Evolutionary conservation across 1,284 basidiomycete species (phyloP).

Genomic region (Dichomitus squalens): DNA sequence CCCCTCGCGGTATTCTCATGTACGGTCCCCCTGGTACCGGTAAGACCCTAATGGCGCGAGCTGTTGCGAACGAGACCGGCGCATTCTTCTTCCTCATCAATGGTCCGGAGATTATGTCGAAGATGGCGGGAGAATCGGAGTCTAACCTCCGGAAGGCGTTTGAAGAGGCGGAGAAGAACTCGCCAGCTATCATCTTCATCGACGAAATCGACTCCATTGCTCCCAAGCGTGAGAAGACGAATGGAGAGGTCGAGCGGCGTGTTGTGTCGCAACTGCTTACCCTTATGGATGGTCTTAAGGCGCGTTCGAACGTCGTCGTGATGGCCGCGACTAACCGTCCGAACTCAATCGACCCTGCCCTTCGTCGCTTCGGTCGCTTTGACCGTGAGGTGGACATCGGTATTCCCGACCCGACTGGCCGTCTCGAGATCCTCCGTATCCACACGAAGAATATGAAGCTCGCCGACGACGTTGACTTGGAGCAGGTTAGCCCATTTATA

Average conservation of each 20-base stretch:
- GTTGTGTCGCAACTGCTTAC: slow-evolving; percentile 98
- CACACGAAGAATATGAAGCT: slow-evolving; percentile 99
- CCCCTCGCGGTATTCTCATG: slow-evolving; percentile 97
- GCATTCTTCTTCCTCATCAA: slow-evolving; percentile 99
- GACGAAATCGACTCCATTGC: slow-evolving; percentile 99
- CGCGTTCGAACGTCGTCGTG: slow-evolving; percentile 97
- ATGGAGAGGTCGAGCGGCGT: slow-evolving; percentile 98
- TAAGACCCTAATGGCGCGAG: slow-evolving; percentile 98
- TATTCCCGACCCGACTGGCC: slow-evolving; percentile 98
- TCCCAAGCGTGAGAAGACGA: slow-evolving; percentile 99
- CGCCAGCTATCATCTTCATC: slow-evolving; percentile 99
- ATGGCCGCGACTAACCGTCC: slow-evolving; percentile 99
- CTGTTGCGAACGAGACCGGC: slow-evolving; percentile 98
- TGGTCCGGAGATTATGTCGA: slow-evolving; percentile 99
- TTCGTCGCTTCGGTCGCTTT: slow-evolving; percentile 98
- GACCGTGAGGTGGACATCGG: slow-evolving; percentile 99
- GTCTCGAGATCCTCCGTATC: slow-evolving; percentile 97
- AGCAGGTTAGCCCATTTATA: slow-evolving; percentile 63
- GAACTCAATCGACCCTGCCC: slow-evolving; percentile 98
- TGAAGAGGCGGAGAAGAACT: slow-evolving; percentile 99
- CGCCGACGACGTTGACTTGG: slow-evolving; percentile 95
- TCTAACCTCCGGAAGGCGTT: slow-evolving; percentile 98
- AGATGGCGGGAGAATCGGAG: slow-evolving; percentile 99
- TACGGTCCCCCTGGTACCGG: slow-evolving; percentile 96
- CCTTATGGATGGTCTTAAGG: slow-evolving; percentile 98